Base-by-base conservation (phyloP, 208 protist species). In the Herpetomonas tarakana region DNA sequence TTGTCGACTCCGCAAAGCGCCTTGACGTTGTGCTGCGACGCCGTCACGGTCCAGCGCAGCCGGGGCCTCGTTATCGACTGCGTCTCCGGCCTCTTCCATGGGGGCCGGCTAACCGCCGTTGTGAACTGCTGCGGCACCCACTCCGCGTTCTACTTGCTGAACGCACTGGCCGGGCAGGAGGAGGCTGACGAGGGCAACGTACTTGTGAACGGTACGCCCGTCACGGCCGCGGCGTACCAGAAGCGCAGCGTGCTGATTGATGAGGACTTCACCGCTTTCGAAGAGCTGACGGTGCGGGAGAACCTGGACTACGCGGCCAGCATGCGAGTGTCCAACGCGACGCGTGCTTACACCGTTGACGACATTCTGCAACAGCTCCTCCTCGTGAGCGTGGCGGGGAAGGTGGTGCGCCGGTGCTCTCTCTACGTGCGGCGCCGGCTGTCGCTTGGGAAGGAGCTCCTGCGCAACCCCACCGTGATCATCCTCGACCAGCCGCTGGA, bases 51-150 rank as follows among this genome's bases (percentile, higher is more conserved):
- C 29, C 26, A 58, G 41, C 74, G 44, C 7, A 31, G 59, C 27
- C 28, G 61, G 38, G 29, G 62, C 28, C 60, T 76, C 31, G 58
- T 75, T 24, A 68, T 88, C 16, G 52, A 78, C 46, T 68, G 76
- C 12, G 69, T 71, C 31, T 71, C 70, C 0, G 81, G 75, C 19
- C 67, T 85, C 26, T 75, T 85, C 25, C 39, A 61, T 14, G 64
- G 83, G 19, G 83, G 78, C 3, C 78, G 83, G 0, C 49, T 89
- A n/a, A 86, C 78, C 27, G 78, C 73, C 14, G 56, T 89, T n/a
- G 70, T 89, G 22, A 82, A 78, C 49, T 76, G 68, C 72, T 79
- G 73, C 45, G 78, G 76, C 22, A 74, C 71, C 3, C 72, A 74
- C 65, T 68, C 58, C 38, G 72, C 73, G 12, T 71, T 72, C 4